Evolutionary conservation across 208 protist species (phyloP), one percentile per base, ranked within the genome.

Genomic region (Trypanosoma lewisi): DNA sequence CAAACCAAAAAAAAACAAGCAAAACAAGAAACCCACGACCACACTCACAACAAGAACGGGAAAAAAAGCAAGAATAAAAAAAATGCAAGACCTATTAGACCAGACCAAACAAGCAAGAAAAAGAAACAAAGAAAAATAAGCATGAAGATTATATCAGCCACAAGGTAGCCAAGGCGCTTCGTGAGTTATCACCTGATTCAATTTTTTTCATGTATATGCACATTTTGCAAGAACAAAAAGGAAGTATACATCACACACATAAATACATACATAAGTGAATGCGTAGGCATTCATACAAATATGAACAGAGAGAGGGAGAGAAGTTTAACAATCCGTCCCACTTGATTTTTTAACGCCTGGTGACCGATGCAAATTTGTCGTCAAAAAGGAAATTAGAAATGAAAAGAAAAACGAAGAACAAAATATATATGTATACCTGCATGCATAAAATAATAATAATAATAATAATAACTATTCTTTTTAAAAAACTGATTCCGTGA

Each of bases 251-350:
- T 25, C 44, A 49, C 44, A 49, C 44, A 71, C 30, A 51, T 21
- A 44, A 44, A 69, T 17, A 31, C 5, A 57, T 64, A 64, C 17
- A 21, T 23, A 54, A 31, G 47, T 66, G 28, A 34, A 49, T 66
- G 51, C 45, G 45, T 63, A 41, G 53, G 59, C 33, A 41, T 41
- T 41, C 14, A 41, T 41, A n/a, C n/a, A n/a, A n/a, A n/a, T n/a
- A n/a, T n/a, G n/a, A n/a, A n/a, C n/a, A n/a, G n/a, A n/a, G n/a
- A n/a, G n/a, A n/a, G n/a, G n/a, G n/a, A n/a, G n/a, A n/a, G n/a
- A n/a, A n/a, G n/a, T n/a, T n/a, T n/a, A n/a, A n/a, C n/a, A n/a
- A n/a, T n/a, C n/a, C n/a, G n/a, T n/a, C n/a, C n/a, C n/a, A n/a
- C n/a, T n/a, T n/a, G n/a, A n/a, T n/a, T n/a, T n/a, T n/a, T n/a